phyloP scores from a whole-genome alignment of 148 eudicot species.

The Amaranthus palmeri region DNA sequence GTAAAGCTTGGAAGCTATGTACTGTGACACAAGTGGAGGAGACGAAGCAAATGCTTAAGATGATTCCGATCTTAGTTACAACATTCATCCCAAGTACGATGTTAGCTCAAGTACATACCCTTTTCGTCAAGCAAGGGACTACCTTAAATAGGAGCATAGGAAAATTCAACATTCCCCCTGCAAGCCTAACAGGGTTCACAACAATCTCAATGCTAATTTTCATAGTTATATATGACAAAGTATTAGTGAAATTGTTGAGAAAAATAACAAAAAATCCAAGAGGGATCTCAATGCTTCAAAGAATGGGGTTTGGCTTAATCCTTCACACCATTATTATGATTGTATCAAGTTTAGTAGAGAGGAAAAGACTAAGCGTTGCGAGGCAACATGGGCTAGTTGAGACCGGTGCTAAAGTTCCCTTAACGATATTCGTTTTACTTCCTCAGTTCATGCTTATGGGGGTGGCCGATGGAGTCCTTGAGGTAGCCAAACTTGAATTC shows the following conservation, averaged over 20 bases:
- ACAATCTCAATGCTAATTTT: conserved; percentile 59
- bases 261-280: conserved; percentile 61
- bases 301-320: conserved; percentile 69
- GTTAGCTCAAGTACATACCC: conserved; percentile 62
- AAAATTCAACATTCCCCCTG: conserved; percentile 58
- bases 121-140: conserved; percentile 80
- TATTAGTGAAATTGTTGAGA: conserved; percentile 39
- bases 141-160: conserved; percentile 48
- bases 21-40: conserved; percentile 78
- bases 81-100: conserved; percentile 63
- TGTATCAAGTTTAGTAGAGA: conserved; percentile 41
- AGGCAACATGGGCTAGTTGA: conserved; percentile 39
- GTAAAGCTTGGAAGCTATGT: conserved; percentile 28
- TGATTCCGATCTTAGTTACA: conserved; percentile 58
- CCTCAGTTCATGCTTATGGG: conserved; percentile 79
- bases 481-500: conserved; percentile 69
- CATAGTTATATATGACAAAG: conserved; percentile 55
- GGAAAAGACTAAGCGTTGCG: conserved; percentile 50
- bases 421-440: conserved; percentile 51
- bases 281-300: conserved; percentile 63
- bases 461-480: conserved; percentile 60
- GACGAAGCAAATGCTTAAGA: conserved; percentile 64
- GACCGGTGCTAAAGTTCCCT: conserved; percentile 49
- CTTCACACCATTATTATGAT: conserved; percentile 52
- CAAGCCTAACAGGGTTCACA: conserved; percentile 56